Percentiles rank a stretch among this genome's conserved stretches.
Conservation (phyloP, 495 filamentous ascomycete species). For the Baudoinia panamericana region DNA sequence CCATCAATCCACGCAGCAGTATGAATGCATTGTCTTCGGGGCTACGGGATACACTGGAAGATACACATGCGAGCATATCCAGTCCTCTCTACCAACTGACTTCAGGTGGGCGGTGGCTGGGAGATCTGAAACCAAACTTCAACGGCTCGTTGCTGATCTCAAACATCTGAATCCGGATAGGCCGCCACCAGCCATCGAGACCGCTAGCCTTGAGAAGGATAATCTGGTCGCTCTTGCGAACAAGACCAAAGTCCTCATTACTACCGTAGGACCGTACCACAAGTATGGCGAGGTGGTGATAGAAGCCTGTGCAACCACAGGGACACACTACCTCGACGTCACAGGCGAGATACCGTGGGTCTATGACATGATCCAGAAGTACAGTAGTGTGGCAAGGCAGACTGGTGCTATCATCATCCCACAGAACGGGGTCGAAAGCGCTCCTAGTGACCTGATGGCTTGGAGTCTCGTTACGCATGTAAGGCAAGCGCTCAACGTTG, state of each 20-base stretch:
- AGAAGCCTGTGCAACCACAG: constrained; percentile 73
- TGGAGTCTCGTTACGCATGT: constrained; percentile 55
- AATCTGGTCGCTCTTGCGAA: constrained; percentile 54
- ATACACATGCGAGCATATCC: constrained; percentile 63
- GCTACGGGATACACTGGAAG: constrained; percentile 82
- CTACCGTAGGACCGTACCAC: constrained; percentile 74
- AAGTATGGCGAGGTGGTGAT: constrained; percentile 67
- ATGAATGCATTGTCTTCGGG: constrained; percentile 74
- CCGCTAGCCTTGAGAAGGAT: constrained; percentile 47
- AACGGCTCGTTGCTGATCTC: constrained; percentile 50
- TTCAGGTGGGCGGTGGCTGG: constrained; percentile 86
- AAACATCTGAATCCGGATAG: constrained; percentile 57
- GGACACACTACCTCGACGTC: constrained; percentile 84
- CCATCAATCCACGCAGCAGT: too few relatives aligned
- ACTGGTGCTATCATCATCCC: constrained; percentile 79
- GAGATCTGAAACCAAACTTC: constrained; percentile 60
- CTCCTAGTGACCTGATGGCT: constrained; percentile 65
- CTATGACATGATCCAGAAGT: constrained; percentile 63
- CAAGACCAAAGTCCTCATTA: constrained; percentile 67
- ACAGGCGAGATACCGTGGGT: constrained; percentile 84
- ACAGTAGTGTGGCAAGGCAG: constrained; percentile 57
- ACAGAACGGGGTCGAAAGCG: constrained; percentile 74
- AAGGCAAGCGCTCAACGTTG: constrained; percentile 42
- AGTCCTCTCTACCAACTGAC: constrained; percentile 57
- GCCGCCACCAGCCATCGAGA: constrained; percentile 50